Evolutionary conservation across 169 alveolate genomes (phyloP), one percentile per base, ranked within the genome.

Genomic region (Cyclospora cayetanensis): DNA sequence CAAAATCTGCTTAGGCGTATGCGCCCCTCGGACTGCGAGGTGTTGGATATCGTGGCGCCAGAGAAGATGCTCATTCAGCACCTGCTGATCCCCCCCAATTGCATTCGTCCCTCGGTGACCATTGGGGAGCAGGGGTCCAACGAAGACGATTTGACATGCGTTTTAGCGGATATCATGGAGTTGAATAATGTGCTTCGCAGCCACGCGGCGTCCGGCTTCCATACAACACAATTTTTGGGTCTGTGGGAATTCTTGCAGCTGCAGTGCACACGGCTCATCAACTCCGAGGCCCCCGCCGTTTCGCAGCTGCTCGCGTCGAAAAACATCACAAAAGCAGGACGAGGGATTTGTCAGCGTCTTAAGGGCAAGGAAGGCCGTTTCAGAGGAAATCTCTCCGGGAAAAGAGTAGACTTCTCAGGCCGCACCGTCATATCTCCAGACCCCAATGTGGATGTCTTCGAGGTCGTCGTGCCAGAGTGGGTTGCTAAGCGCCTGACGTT

Each of bases 391-490:
- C 94, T 99, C 84, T 97, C 99, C 25, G 99, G 99, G 34, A 99
- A 99, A 93, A 97, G 99, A 91, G 99, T 98, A n/a, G 99, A 99
- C 92, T 99, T 97, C 95, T 97, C 99, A 2, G 99, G 99, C 37
- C 94, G 99, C 79, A 98, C 99, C 18, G 99, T 99, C 41, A 99
- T 99, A 43, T 98, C 99, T 1, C 99, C 99, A 3, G 99, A 99
- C 92, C 99, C 99, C 39, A 99, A 99, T 95, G 97, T 98, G 39
- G 98, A 95, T 4, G 97, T 99, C 22, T 99, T 98, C 93, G 98
- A 99, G 42, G 99, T 99, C 35, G 99, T 98, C 37, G 97, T 99
- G 4, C 99, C 99, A 15, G 97, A 97, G 90, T 96, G 97, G 93
- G 98, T 98, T 94, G 99, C 99, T 11, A 97, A 95, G 95, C 96